A percentile compares a stretch with the other conserved stretches of the same genome.
Conservation (phyloP, 148 eudicot genomes). For the Rheum nobile region DNA sequence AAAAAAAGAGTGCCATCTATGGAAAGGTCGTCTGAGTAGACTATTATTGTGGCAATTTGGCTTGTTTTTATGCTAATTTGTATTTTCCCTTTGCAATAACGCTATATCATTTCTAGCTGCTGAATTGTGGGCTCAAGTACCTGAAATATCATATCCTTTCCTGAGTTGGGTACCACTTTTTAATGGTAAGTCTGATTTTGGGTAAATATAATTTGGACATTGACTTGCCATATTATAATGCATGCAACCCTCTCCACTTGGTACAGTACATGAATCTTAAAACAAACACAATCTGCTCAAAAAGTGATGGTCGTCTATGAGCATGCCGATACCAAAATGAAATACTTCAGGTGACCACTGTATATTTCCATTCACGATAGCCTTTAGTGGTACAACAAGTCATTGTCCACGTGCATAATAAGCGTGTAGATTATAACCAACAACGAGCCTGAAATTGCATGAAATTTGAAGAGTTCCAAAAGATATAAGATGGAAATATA, state of each 20-base stretch:
- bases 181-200: conserved; percentile 36
- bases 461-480: not conserved
- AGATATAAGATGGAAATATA: not conserved
- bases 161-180: conserved; percentile 75
- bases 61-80: not conserved
- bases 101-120: conserved; percentile 41
- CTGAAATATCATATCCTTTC: conserved; percentile 66
- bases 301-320: not conserved
- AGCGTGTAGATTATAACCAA: not conserved
- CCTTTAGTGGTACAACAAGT: not conserved
- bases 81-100: not conserved
- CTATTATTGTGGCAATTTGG: not conserved
- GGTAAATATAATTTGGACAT: not conserved
- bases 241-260: not conserved
- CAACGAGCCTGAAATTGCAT: too few species aligned
- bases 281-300: not conserved
- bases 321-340: too few species aligned
- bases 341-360: not conserved
- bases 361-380: not conserved
- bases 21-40: not conserved
- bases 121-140: conserved; percentile 87
- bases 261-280: not conserved
- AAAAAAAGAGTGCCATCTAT: not conserved
- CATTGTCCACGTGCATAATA: not conserved
- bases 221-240: not conserved